Percentiles rank a stretch among this genome's conserved stretches.
phyloP scores from a whole-genome alignment of 345 rosid species.

The Lagerstroemia speciosa region DNA sequence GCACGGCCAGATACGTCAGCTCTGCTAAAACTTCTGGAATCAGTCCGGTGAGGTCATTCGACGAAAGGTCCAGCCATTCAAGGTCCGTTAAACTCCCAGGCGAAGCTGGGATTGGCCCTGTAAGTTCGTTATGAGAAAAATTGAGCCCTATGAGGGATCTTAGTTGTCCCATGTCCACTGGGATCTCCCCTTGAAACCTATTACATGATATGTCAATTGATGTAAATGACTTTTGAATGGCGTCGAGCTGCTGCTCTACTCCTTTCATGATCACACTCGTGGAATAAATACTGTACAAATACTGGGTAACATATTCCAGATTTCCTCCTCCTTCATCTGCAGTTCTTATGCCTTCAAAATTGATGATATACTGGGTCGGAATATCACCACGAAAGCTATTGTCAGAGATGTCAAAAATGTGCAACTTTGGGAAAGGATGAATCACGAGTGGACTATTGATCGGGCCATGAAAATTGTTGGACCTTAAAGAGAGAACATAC shows the following conservation, averaged over 20 bases:
- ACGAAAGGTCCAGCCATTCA: slow-evolving; percentile 7
- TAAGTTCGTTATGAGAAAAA: slow-evolving; percentile 5
- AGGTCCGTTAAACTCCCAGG: slow-evolving; percentile 2
- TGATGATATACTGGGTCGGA: neutral
- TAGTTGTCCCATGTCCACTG: neutral
- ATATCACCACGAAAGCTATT: slow-evolving; percentile 24
- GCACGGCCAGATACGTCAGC: neutral
- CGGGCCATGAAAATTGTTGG: slow-evolving; percentile 20
- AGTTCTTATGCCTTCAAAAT: neutral
- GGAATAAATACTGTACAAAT: neutral
- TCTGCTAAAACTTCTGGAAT: neutral
- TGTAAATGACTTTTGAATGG: neutral
- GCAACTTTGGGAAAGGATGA: slow-evolving; percentile 9
- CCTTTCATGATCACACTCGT: slow-evolving; percentile 10
- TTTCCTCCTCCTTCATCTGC: neutral
- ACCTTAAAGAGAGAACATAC: slow-evolving; percentile 15
- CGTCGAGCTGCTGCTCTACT: neutral
- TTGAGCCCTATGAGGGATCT: neutral
- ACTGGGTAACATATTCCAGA: neutral
- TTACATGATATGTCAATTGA: slow-evolving; percentile 8
- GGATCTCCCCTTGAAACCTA: slow-evolving; percentile 10
- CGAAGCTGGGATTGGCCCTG: neutral
- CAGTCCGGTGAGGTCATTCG: neutral
- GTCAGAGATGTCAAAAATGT: slow-evolving; percentile 18
- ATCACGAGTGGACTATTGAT: neutral